phyloP scores from a whole-genome alignment of 2,329 filamentous ascomycete genomes.

The Dactylellina drechsleri region DNA sequence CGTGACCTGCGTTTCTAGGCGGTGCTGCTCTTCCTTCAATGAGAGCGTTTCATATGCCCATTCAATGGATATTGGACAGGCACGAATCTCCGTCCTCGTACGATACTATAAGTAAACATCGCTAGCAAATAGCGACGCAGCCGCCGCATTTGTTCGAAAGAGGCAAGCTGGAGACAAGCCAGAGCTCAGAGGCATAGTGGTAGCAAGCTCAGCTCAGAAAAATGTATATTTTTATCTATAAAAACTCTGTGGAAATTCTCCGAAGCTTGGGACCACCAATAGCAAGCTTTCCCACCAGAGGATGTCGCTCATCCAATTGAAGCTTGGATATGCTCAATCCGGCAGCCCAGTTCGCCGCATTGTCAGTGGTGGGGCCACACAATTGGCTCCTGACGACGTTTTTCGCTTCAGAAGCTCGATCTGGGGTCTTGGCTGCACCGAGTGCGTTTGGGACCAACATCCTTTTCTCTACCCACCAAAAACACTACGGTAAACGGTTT shows the following conservation, averaged over 20 bases:
- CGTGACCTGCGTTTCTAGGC: slow-evolving; percentile 13
- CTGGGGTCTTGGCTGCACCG: slow-evolving; percentile 54
- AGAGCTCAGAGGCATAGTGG: background rate
- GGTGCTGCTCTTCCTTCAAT: slow-evolving; percentile 18
- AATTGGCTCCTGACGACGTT: slow-evolving; percentile 54
- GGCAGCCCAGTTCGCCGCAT: slow-evolving; percentile 49
- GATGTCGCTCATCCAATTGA: slow-evolving; percentile 8
- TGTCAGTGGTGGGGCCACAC: slow-evolving; percentile 45
- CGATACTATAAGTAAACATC: too few relatives aligned
- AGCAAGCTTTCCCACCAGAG: background rate
- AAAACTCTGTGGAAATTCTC: slow-evolving; percentile 28
- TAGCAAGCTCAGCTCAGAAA: too few relatives aligned
- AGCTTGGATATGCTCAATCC: slow-evolving; percentile 39
- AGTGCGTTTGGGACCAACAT: slow-evolving; percentile 51
- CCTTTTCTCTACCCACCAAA: slow-evolving; percentile 21
- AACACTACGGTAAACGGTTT: slow-evolving; percentile 36
- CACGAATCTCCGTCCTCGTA: too few relatives aligned
- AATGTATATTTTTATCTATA: background rate
- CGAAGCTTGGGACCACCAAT: slow-evolving; percentile 9
- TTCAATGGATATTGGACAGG: too few relatives aligned
- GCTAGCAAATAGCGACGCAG: slow-evolving; percentile 6
- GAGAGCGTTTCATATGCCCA: background rate
- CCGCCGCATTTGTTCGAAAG: slow-evolving; percentile 18
- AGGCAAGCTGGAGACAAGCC: slow-evolving; percentile 23
- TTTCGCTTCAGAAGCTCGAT: slow-evolving; percentile 54